Evolutionary conservation across 768 basidiomycete genomes (phyloP).

Genomic region (Leccinum longicurvipes): DNA sequence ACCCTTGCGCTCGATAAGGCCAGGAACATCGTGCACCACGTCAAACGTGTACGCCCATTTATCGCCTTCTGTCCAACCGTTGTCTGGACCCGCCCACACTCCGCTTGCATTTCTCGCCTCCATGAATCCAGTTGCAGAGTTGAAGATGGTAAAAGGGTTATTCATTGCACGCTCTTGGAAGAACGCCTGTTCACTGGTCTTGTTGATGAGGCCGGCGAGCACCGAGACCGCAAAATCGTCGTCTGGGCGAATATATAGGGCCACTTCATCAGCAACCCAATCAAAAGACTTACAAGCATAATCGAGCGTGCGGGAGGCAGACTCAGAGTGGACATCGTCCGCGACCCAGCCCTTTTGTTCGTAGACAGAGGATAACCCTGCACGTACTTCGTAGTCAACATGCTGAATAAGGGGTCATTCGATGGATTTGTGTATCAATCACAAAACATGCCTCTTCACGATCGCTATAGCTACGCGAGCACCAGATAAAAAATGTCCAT

Average conservation of each 20-base stretch:
- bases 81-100: constrained; percentile 65
- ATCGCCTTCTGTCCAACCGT: constrained; percentile 83
- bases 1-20: constrained; percentile 59
- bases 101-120: constrained; percentile 71
- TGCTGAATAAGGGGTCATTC: constrained; percentile 35
- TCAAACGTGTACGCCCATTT: constrained; percentile 78
- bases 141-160: constrained; percentile 65
- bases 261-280: neutral
- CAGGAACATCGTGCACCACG: constrained; percentile 67
- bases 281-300: constrained; percentile 59
- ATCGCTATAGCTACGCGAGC: constrained; percentile 53
- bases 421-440: neutral
- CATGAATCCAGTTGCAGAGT: constrained; percentile 70
- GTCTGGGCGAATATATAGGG: constrained; percentile 39
- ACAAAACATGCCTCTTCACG: constrained; percentile 56
- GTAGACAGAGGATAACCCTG: constrained; percentile 72
- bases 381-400: constrained; percentile 79
- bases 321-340: constrained; percentile 73
- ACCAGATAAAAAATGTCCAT: neutral
- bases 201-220: constrained; percentile 53
- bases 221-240: constrained; percentile 74
- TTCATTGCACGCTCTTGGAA: constrained; percentile 54
- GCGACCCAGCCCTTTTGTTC: constrained; percentile 71
- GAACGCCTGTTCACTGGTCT: constrained; percentile 46
- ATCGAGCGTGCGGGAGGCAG: constrained; percentile 73